Conservation (phyloP, 2,329 filamentous ascomycete genomes). For the Bipolaris gigantea region DNA sequence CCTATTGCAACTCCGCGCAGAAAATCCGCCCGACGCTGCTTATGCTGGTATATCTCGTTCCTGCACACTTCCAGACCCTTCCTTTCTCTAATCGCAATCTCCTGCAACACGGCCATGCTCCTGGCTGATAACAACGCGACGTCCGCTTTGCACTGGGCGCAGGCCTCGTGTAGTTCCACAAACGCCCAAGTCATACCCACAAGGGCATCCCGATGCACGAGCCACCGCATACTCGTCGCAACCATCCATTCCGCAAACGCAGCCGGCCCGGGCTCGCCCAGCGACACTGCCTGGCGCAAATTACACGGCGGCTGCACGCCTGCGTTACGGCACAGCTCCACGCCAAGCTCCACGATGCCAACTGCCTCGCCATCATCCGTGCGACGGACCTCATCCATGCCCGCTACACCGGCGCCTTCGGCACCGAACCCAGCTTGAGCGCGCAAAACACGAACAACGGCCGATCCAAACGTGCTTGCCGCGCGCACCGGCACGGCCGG, state of each 20-base stretch:
- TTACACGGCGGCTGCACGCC: slow-evolving; percentile 17
- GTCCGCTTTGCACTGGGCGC: slow-evolving; percentile 2
- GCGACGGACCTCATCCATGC: slow-evolving; percentile 47
- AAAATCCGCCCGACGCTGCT: neutral
- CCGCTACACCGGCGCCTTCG: slow-evolving; percentile 42
- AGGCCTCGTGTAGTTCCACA: slow-evolving; percentile 23
- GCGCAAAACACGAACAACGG: slow-evolving; percentile 46
- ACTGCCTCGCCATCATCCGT: slow-evolving; percentile 21
- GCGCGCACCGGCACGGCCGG: slow-evolving; percentile 44
- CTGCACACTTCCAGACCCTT: slow-evolving; percentile 14
- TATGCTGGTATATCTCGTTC: slow-evolving; percentile 2
- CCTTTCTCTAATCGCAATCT: slow-evolving; percentile 16
- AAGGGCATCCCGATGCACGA: slow-evolving; percentile 27
- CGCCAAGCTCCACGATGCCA: slow-evolving; percentile 41
- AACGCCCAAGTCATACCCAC: slow-evolving; percentile 43
- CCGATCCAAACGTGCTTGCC: slow-evolving; percentile 36
- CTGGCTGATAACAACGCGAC: neutral
- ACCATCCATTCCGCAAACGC: slow-evolving; percentile 20
- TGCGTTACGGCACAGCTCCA: slow-evolving; percentile 30
- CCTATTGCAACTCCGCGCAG: neutral
- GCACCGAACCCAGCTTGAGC: slow-evolving; percentile 46
- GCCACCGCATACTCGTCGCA: slow-evolving; percentile 20
- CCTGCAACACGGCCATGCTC: neutral
- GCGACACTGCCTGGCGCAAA: slow-evolving; percentile 30
- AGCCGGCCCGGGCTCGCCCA: slow-evolving; percentile 46